Evolutionary conservation across 2,329 filamentous ascomycete genomes (phyloP).

Genomic region (Aspergillus nomiae): DNA sequence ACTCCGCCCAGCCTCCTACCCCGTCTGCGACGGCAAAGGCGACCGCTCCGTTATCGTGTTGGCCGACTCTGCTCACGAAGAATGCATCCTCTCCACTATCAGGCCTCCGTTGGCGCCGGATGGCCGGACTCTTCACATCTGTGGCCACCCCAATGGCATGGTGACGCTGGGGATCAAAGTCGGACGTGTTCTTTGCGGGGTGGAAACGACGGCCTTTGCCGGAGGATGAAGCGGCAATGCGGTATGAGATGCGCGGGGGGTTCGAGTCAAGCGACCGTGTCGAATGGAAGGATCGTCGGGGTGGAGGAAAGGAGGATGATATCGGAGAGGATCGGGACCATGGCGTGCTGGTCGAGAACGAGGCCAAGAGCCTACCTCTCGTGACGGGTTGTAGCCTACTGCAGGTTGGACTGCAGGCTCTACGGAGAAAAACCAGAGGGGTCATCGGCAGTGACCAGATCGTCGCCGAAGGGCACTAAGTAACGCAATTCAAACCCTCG

Average conservation of each 20-base stretch:
- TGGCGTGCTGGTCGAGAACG: slow-evolving; percentile 15
- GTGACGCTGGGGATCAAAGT: slow-evolving; percentile 61
- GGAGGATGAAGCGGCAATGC: slow-evolving; percentile 73
- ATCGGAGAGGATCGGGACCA: slow-evolving; percentile 14
- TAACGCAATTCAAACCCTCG: slow-evolving; percentile 23
- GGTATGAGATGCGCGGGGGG: slow-evolving; percentile 60
- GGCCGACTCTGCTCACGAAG: slow-evolving; percentile 81
- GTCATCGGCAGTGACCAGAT: slow-evolving; percentile 33
- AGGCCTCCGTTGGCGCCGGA: slow-evolving; percentile 64
- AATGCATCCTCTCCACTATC: slow-evolving; percentile 94
- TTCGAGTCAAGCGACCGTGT: slow-evolving; percentile 27
- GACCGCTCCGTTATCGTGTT: slow-evolving; percentile 54
- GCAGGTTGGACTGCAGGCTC: slow-evolving; percentile 38
- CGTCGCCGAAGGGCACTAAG: slow-evolving; percentile 20
- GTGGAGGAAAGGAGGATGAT: slow-evolving; percentile 8
- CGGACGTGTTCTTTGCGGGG: slow-evolving; percentile 68
- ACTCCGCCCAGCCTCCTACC: slow-evolving; percentile 92
- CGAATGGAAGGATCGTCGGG: slow-evolving; percentile 30
- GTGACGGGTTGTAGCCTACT: slow-evolving; percentile 33
- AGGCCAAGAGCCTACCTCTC: slow-evolving; percentile 23
- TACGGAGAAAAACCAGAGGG: slow-evolving; percentile 29
- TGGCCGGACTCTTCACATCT: slow-evolving; percentile 50
- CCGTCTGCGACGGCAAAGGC: slow-evolving; percentile 92
- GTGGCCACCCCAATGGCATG: slow-evolving; percentile 39
- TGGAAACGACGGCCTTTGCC: slow-evolving; percentile 71